Evolutionary conservation across 805 yeast genomes (phyloP), one percentile per base, ranked within the genome.

Genomic region (Blastobotrys terrestris): DNA sequence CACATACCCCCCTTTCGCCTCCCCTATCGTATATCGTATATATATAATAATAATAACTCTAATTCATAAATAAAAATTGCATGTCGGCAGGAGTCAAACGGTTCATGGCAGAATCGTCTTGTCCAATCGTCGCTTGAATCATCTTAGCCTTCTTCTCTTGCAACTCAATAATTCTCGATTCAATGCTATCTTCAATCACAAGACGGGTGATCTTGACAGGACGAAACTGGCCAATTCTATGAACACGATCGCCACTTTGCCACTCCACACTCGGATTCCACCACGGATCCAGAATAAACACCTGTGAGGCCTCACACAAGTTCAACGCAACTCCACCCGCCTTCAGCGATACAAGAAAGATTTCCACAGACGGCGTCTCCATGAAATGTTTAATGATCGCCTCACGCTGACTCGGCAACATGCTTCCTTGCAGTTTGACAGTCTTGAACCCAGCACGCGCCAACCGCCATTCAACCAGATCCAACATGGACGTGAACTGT

Each of bases 251-350:
- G 69, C 96, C 96, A 49, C 95, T 85, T 68, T 94, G 99, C 90
- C 97, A 94, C 67, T 94, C 99, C 5, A 92, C 94, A 60, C 95
- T 86, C 1, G 98, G 98, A 66, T 94, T 95, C 98, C 99, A 94
- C 99, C 99, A 94, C 39, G 98, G 98, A 63, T 94, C 99, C 75
- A 94, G 75, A 45, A 94, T 77, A 60, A 94, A 94, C 46, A 94
- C 98, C 63, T 92, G 98, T 2, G 95, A 90, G 0, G 99, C 98
- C 63, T 95, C 99, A 64, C 97, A 92, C 58, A 94, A 75, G 66
- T 94, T 94, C 59, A 94, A 75, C 0, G 99, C 99, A 44, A 94
- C 99, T 71, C 99, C 99, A 60, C 99, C 99, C 0, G 99, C 99
- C 65, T 94, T 94, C 62, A 94, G 77, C 39, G 97, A 89, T 6